Evolutionary conservation across 305 asterid genomes (phyloP).

Genomic region (Plantago coronopus): DNA sequence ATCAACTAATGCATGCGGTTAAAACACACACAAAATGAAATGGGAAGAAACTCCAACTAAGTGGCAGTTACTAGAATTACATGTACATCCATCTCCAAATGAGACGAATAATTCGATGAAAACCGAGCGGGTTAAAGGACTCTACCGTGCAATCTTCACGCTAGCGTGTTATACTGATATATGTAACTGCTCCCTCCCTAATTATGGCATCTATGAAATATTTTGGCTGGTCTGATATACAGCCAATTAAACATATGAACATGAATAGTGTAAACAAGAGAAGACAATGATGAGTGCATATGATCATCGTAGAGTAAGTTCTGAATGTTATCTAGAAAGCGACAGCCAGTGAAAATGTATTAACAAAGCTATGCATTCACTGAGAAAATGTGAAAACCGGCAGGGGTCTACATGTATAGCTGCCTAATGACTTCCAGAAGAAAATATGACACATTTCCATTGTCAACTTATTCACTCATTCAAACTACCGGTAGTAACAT

Average conservation of each 20-base stretch:
- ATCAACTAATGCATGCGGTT: too few relatives aligned
- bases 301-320: background rate
- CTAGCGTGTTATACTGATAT: background rate
- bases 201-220: background rate
- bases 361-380: too few relatives aligned
- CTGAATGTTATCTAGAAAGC: background rate
- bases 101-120: background rate
- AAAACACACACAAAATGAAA: background rate
- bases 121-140: too few relatives aligned
- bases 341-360: too few relatives aligned
- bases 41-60: background rate
- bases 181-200: background rate
- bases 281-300: background rate
- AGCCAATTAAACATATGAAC: background rate
- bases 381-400: too few relatives aligned
- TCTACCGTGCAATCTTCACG: background rate
- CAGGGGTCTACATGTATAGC: too few relatives aligned
- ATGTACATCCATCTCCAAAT: background rate
- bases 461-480: too few relatives aligned
- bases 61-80: background rate
- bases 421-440: too few relatives aligned
- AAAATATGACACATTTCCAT: too few relatives aligned
- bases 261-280: background rate
- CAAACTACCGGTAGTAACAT: too few relatives aligned
- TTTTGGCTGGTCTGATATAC: background rate